A percentile compares a stretch with the other conserved stretches of the same genome.
These are phyloP conservation scores for Aspergillus persii DNA, from an alignment of 2,329 filamentous ascomycete genomes.

Conservation along the genomic window DNA sequence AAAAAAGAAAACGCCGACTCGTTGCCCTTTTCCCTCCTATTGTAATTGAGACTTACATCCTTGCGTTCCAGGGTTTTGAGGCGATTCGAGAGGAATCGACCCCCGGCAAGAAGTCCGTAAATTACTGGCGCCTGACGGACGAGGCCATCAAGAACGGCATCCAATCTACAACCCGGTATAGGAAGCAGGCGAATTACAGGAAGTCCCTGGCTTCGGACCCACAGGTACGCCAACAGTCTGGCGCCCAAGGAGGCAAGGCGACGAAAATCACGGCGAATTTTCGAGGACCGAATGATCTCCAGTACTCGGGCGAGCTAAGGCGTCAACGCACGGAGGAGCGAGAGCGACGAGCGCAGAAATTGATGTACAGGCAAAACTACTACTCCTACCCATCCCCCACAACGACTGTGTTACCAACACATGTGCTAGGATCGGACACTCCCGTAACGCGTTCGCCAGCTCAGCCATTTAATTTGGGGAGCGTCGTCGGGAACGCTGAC, in stretches of 20 bases:
- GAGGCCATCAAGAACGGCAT: constrained; percentile 68
- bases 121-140: constrained; percentile 74
- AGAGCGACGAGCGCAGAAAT: constrained; percentile 17
- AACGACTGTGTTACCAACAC: constrained; percentile 11
- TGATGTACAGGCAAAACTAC: constrained; percentile 15
- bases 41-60: not conserved
- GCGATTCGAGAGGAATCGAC: constrained; percentile 54
- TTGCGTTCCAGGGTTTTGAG: constrained; percentile 38
- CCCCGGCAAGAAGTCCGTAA: constrained; percentile 57
- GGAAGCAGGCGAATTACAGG: constrained; percentile 50
- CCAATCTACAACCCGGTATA: constrained; percentile 79
- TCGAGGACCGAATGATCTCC: constrained; percentile 16
- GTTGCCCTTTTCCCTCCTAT: not conserved
- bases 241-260: constrained; percentile 41
- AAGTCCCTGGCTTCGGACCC: constrained; percentile 37
- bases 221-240: constrained; percentile 41
- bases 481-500: constrained; percentile 29
- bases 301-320: too few relatives aligned
- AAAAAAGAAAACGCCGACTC: not conserved
- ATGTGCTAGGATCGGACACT: constrained; percentile 13
- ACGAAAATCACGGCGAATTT: constrained; percentile 35
- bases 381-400: constrained; percentile 8
- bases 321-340: not conserved
- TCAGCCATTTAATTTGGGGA: constrained; percentile 22
- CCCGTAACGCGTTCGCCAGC: constrained; percentile 15